phyloP scores from a whole-genome alignment of 78 protist genomes.

The Polysphondylium violaceum region DNA sequence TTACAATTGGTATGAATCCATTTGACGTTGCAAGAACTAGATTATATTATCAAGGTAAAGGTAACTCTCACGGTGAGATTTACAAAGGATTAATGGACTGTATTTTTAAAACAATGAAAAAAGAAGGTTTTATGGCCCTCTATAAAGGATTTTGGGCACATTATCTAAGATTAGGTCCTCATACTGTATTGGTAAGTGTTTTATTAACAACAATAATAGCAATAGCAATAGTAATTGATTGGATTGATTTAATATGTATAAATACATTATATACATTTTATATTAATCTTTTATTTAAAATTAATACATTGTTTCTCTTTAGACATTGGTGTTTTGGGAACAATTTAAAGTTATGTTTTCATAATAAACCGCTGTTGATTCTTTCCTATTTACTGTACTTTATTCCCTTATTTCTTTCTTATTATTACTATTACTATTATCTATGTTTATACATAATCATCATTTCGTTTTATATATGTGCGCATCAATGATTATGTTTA shows the following conservation, averaged over 20 bases:
- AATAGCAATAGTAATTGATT: no score
- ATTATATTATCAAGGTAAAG: constrained; percentile 67
- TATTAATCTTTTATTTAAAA: no score
- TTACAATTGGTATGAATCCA: constrained; percentile 75
- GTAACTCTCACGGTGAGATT: constrained; percentile 64
- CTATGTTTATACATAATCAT: no score
- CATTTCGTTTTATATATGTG: no score
- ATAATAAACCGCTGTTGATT: no score
- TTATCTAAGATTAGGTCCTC: constrained; percentile 66
- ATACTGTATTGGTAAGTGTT: constrained; percentile 11
- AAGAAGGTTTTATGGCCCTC: constrained; percentile 53
- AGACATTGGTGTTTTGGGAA: constrained; percentile 70
- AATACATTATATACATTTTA: not conserved
- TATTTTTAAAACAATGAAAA: constrained; percentile 52
- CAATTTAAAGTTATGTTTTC: constrained; percentile 48
- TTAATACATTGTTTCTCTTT: no score
- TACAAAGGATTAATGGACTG: constrained; percentile 66
- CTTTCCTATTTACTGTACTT: no score
- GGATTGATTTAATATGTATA: no score
- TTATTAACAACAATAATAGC: no score
- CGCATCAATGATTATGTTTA: no score
- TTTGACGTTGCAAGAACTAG: constrained; percentile 76
- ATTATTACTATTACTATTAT: no score
- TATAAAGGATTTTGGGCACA: constrained; percentile 77
- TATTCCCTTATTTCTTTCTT: no score